Evolutionary conservation across 2,329 filamentous ascomycete species (phyloP), one percentile per base, ranked within the genome.

Genomic region (Fusarium xylarioides): DNA sequence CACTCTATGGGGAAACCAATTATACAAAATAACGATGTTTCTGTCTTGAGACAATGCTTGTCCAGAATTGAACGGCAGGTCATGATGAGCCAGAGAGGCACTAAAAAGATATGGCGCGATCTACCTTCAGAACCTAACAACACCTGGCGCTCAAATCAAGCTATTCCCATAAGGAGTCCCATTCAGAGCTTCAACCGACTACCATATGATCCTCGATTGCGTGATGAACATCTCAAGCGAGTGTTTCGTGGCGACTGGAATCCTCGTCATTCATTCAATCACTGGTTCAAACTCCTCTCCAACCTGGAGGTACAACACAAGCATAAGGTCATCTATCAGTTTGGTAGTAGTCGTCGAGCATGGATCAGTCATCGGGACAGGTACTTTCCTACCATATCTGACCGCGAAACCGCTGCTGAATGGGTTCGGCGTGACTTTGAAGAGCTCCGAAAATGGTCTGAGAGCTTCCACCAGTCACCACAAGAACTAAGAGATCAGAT

Each of bases 1-100:
- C 1, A 8, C 16, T 0, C 4, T 28, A 28, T 28, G 1, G 14
- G 14, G 11, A 14, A 0, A 4, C 11, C 23, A 5, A 4, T 4
- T 28, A 14, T 14, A 46, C 43, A 14, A 0, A 46, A 6, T 6
- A 10, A 1, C 11, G 7, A 1, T 7, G 1, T 5, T 21, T 46
- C 43, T 46, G 43, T 46, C 43, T 14, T 46, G 1, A n/a, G 15
- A 1, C 1, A 49, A 32, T 1, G 46, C 28, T n/a, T 49, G 11
- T 49, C 14, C 19, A 49, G 46, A 8, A 4, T 32, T 4, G 46
- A 49, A 5, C 2, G 28, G 3, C 46, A 26, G 11, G 9, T 0
- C 3, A 44, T 44, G 16, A 44, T 44, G 42, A 26, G 0, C 16
- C 1, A 26, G 15, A 26, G 10, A 0, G 42, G 42, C 5, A 8